A percentile compares a stretch with the other conserved stretches of the same genome.
Evolutionary conservation across 2,329 filamentous ascomycete genomes (phyloP).

Genomic region (Phaeosphaeriaceae sp.): DNA sequence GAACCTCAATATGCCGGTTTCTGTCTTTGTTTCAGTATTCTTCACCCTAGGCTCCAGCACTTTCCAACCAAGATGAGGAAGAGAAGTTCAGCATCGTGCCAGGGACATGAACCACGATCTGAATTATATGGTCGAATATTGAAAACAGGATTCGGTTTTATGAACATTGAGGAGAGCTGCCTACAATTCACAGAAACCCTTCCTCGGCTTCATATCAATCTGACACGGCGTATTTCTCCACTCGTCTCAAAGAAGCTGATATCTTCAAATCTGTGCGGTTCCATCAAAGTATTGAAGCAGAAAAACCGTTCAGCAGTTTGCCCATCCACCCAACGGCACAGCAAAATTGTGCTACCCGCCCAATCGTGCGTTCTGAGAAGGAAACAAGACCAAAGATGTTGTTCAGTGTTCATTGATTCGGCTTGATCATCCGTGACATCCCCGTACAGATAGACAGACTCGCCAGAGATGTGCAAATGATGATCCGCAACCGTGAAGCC

Average conservation of each 20-base stretch:
- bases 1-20: no score
- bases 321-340: background rate
- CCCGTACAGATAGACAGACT: background rate
- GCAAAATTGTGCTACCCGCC: background rate
- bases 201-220: background rate
- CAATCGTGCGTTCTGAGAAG: background rate
- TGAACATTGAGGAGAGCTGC: background rate
- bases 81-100: no score
- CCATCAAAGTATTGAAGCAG: background rate
- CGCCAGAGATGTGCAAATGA: background rate
- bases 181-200: background rate
- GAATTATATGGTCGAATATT: background rate
- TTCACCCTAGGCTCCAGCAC: no score
- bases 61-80: no score
- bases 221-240: background rate
- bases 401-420: background rate
- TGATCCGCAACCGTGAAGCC: background rate
- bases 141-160: background rate
- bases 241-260: background rate
- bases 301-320: background rate
- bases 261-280: background rate
- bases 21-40: no score
- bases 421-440: background rate
- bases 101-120: background rate
- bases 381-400: background rate